phyloP scores from a whole-genome alignment of 2,329 filamentous ascomycete genomes.

The Cryphonectria parasitica region DNA sequence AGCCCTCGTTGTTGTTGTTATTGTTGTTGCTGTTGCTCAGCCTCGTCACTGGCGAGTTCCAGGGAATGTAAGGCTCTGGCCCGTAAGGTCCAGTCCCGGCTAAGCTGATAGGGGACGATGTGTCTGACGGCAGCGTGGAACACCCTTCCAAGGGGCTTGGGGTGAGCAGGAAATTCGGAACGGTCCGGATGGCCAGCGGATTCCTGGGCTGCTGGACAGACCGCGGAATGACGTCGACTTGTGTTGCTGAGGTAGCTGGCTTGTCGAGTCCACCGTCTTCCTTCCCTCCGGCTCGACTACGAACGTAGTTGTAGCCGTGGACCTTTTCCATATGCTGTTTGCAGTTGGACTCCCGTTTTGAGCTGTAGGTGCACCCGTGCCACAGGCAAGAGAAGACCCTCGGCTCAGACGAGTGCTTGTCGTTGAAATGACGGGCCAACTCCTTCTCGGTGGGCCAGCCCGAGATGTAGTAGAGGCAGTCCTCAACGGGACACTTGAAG shows the following conservation, averaged over 20 bases:
- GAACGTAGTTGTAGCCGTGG: conserved; percentile 72
- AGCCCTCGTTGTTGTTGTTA: conserved; percentile 28
- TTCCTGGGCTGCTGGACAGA: conserved; percentile 9
- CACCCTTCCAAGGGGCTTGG: conserved; percentile 15
- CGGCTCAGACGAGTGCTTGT: conserved; percentile 73
- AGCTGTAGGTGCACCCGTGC: conserved; percentile 69
- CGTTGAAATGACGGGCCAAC: conserved; percentile 75
- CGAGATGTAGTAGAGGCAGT: conserved; percentile 70
- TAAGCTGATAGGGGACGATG: conserved; percentile 15
- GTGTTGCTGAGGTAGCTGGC: neutral
- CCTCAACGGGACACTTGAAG: conserved; percentile 69
- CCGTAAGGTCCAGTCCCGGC: conserved; percentile 13
- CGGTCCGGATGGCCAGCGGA: conserved; percentile 24
- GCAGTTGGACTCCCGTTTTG: conserved; percentile 79
- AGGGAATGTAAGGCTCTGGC: conserved; percentile 29
- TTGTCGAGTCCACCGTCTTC: conserved; percentile 9
- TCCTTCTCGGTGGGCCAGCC: conserved; percentile 84
- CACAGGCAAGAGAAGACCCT: conserved; percentile 68
- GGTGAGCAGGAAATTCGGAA: conserved; percentile 23
- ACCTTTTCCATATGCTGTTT: conserved; percentile 88
- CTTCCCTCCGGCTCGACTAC: conserved; percentile 60
- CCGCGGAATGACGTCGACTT: neutral
- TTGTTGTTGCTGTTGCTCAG: conserved; percentile 29
- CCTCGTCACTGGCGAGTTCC: conserved; percentile 31
- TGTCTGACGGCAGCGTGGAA: conserved; percentile 10